phyloP scores from a whole-genome alignment of 1,139 yeast genomes.

The Suhomyces choctaworum region DNA sequence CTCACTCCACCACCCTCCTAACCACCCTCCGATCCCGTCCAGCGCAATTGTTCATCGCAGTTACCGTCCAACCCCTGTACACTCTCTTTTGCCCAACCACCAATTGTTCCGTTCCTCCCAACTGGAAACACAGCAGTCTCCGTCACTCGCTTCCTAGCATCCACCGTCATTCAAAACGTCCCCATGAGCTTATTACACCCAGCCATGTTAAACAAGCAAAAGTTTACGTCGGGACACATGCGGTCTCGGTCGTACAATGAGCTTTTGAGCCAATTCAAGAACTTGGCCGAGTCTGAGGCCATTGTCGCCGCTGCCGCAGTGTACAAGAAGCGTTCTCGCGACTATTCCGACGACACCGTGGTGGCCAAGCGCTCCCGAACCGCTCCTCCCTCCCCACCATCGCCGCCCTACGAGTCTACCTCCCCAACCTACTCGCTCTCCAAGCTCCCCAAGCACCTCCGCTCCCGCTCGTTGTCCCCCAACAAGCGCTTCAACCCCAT shows the following conservation, averaged over 20 bases:
- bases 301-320: conserved; percentile 8
- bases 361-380: conserved; percentile 45
- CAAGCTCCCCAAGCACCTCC: conserved; percentile 14
- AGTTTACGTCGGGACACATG: conserved; percentile 33
- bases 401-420: conserved; percentile 29
- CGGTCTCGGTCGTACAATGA: conserved; percentile 39
- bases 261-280: conserved; percentile 30
- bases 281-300: conserved; percentile 13
- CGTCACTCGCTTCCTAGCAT: too few relatives aligned
- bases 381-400: conserved; percentile 50
- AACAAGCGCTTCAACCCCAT: conserved; percentile 30
- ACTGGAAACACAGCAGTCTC: too few relatives aligned
- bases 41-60: too few relatives aligned
- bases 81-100: too few relatives aligned
- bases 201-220: conserved; percentile 33
- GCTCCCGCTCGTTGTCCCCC: conserved; percentile 42
- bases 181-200: conserved; percentile 20
- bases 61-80: too few relatives aligned
- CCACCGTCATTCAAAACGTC: too few relatives aligned
- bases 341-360: conserved; percentile 18
- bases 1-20: too few relatives aligned
- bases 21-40: too few relatives aligned
- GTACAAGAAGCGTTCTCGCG: conserved; percentile 27
- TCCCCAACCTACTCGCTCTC: conserved; percentile 6
- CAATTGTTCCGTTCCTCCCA: too few relatives aligned